These are phyloP conservation scores for Magnaporthiopsis poae DNA, from an alignment of 2,329 filamentous ascomycete species.

Conservation along the genomic window DNA sequence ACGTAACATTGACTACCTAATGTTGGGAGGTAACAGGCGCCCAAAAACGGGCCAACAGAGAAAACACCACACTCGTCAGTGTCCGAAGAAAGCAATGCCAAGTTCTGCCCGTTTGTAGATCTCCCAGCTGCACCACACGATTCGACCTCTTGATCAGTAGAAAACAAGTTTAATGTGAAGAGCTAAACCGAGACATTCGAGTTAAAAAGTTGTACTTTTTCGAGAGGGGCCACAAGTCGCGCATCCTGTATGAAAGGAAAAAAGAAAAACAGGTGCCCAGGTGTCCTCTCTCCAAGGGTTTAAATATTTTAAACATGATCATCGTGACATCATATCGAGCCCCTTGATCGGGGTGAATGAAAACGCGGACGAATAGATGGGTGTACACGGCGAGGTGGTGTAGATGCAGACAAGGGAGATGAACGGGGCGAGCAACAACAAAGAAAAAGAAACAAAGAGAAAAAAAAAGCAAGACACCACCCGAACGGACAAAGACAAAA, in stretches of 20 bases:
- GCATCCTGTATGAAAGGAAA: neutral
- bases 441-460: no score
- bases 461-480: conserved; percentile 5
- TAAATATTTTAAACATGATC: neutral
- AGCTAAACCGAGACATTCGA: neutral
- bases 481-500: conserved; percentile 4
- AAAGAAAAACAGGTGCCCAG: neutral
- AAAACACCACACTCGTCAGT: neutral
- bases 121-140: neutral
- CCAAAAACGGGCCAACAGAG: neutral
- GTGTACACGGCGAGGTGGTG: neutral
- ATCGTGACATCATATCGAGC: neutral
- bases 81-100: neutral
- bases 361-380: neutral
- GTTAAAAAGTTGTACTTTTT: neutral
- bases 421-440: neutral
- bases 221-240: neutral
- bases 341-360: neutral
- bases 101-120: neutral
- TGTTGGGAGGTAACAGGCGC: neutral
- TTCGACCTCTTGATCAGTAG: neutral
- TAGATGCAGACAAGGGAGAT: neutral
- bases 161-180: neutral
- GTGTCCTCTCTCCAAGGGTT: neutral
- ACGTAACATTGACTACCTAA: neutral